phyloP scores from a whole-genome alignment of 805 yeast species.

The Wickerhamomyces alni region DNA sequence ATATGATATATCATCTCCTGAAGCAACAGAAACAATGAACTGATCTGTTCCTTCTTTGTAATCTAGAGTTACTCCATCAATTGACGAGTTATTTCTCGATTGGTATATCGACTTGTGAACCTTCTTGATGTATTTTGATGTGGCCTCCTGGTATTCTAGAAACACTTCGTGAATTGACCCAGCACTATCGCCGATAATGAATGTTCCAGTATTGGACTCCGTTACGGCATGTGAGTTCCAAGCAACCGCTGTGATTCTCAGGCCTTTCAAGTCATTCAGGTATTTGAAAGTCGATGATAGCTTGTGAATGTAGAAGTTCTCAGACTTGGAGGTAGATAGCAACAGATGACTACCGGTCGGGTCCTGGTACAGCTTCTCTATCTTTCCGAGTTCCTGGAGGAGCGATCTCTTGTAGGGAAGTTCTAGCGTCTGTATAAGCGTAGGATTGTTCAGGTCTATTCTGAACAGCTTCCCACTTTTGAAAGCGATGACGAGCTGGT shows the following conservation, averaged over 20 bases:
- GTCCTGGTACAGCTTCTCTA: slow-evolving; percentile 39
- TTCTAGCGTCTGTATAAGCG: slow-evolving; percentile 41
- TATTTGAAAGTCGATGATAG: slow-evolving; percentile 34
- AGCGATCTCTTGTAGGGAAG: slow-evolving; percentile 25
- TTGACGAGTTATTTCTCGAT: slow-evolving; percentile 5
- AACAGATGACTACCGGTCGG: slow-evolving; percentile 47
- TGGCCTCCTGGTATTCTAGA: slow-evolving; percentile 30
- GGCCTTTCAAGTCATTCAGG: slow-evolving; percentile 41
- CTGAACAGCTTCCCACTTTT: slow-evolving; percentile 48
- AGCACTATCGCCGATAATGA: slow-evolving; percentile 42
- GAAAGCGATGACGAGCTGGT: slow-evolving; percentile 50
- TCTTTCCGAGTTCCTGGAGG: slow-evolving; percentile 22
- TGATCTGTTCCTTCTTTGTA: slow-evolving; percentile 6
- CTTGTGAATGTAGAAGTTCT: slow-evolving; percentile 42
- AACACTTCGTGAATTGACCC: slow-evolving; percentile 44
- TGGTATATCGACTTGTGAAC: slow-evolving; percentile 34
- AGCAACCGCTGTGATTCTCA: slow-evolving; percentile 34
- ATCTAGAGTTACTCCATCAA: slow-evolving; percentile 23
- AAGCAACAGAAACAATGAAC: slow-evolving; percentile 16
- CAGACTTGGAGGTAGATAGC: slow-evolving; percentile 39
- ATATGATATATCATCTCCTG: slow-evolving; percentile 27
- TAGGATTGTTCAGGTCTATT: slow-evolving; percentile 64
- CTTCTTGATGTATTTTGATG: slow-evolving; percentile 37
- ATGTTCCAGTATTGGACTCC: slow-evolving; percentile 34
- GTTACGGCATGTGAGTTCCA: slow-evolving; percentile 34